A percentile compares a stretch with the other conserved stretches of the same genome.
Conservation (phyloP, 2,329 filamentous ascomycete species). For the Ophiostoma pallidulum region DNA sequence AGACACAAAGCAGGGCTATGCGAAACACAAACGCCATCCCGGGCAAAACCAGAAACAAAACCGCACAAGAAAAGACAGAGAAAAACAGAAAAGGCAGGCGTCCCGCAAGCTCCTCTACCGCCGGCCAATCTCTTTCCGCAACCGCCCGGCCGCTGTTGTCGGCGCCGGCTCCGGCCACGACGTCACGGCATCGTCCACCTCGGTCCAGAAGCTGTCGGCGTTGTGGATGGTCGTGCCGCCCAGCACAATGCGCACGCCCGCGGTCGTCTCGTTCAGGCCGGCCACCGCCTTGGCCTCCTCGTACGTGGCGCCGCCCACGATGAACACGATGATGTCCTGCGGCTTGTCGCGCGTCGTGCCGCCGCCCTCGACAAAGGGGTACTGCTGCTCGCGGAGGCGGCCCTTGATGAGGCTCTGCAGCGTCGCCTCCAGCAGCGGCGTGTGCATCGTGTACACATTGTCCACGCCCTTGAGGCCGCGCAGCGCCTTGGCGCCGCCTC, state of each 20-base stretch:
- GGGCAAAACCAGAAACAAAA: background rate
- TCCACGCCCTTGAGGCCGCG: slow-evolving; percentile 96
- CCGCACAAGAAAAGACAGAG: background rate
- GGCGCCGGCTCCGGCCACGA: slow-evolving; percentile 66
- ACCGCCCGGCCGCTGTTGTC: slow-evolving; percentile 22
- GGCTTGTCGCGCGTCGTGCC: slow-evolving; percentile 87
- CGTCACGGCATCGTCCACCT: slow-evolving; percentile 80
- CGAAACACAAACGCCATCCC: too few relatives aligned
- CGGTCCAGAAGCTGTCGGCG: slow-evolving; percentile 76
- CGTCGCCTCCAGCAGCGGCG: slow-evolving; percentile 75
- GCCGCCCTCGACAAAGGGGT: slow-evolving; percentile 79
- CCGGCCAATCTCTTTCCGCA: slow-evolving; percentile 24
- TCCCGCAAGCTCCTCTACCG: background rate
- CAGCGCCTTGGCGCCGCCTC: slow-evolving; percentile 65
- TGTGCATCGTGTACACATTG: slow-evolving; percentile 98
- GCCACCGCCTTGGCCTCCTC: slow-evolving; percentile 95
- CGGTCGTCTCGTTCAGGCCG: slow-evolving; percentile 84
- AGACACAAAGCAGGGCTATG: too few relatives aligned
- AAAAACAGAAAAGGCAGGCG: background rate
- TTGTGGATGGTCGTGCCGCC: slow-evolving; percentile 87
- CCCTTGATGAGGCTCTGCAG: slow-evolving; percentile 92
- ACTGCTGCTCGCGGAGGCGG: slow-evolving; percentile 72
- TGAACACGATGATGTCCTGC: slow-evolving; percentile 92
- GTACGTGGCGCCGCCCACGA: slow-evolving; percentile 87
- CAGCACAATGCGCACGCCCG: slow-evolving; percentile 79